Evolutionary conservation across 2,329 filamentous ascomycete species (phyloP).

Genomic region (Arthrobotrys sinensis): DNA sequence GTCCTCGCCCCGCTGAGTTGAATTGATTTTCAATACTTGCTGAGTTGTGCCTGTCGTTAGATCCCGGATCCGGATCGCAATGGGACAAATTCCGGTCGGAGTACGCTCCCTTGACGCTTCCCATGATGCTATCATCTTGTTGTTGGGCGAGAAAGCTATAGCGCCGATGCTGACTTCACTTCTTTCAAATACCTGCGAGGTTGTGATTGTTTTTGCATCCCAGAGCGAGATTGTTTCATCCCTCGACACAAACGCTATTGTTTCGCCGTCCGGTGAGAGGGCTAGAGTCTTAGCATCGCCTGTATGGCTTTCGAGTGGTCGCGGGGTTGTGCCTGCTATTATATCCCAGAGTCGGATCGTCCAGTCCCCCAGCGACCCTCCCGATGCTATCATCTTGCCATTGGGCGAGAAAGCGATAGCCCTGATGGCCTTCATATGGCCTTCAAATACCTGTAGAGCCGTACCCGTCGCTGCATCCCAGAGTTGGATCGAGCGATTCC

Average conservation of each 20-base stretch:
- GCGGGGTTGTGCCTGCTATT: conserved; percentile 71
- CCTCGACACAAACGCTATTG: conserved; percentile 94
- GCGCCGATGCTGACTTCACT: neutral
- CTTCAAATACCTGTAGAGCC: neutral
- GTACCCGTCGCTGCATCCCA: too few species aligned
- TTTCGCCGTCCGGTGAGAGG: conserved; percentile 82
- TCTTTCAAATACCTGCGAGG: neutral
- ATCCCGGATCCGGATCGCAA: conserved; percentile 48
- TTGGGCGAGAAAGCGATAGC: conserved; percentile 9
- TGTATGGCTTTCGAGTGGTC: conserved; percentile 68
- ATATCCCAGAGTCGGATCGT: conserved; percentile 2
- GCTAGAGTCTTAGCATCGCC: neutral
- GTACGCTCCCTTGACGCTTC: conserved; percentile 10
- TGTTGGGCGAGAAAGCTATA: conserved; percentile 25
- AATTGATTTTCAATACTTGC: too few species aligned
- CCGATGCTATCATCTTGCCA: conserved; percentile 70
- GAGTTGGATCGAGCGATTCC: too few species aligned
- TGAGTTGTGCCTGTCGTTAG: neutral
- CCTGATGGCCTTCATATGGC: neutral
- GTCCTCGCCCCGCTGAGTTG: too few species aligned
- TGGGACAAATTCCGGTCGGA: too few species aligned
- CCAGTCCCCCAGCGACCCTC: neutral
- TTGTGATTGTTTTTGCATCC: conserved; percentile 11
- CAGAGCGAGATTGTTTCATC: conserved; percentile 73
- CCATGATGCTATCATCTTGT: conserved; percentile 28